A percentile compares a stretch with the other conserved stretches of the same genome.
phyloP scores from a whole-genome alignment of 495 filamentous ascomycete genomes.

The Xylaria nigripes region DNA sequence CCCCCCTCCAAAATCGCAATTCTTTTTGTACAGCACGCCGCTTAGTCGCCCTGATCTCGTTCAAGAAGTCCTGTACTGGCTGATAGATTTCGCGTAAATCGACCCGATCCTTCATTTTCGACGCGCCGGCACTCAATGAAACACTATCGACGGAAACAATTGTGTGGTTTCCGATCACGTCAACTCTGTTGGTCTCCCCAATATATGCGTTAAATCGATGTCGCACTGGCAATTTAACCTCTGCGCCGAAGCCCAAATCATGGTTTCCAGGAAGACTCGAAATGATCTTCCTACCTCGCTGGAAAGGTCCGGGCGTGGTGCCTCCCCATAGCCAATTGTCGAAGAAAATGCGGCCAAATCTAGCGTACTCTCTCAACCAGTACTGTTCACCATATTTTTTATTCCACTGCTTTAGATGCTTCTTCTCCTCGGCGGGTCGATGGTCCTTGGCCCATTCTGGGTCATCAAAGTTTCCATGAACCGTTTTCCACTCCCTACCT shows the following conservation, averaged over 20 bases:
- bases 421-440: constrained; percentile 40
- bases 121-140: constrained; percentile 64
- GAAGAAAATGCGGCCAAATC: constrained; percentile 74
- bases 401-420: constrained; percentile 57
- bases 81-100: constrained; percentile 56
- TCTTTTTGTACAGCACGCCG: constrained; percentile 48
- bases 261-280: constrained; percentile 89
- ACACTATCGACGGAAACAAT: constrained; percentile 87
- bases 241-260: constrained; percentile 86
- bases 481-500: constrained; percentile 86
- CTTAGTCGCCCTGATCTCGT: constrained; percentile 46
- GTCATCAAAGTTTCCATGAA: constrained; percentile 48
- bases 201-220: constrained; percentile 83
- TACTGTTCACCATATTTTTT: constrained; percentile 63
- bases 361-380: constrained; percentile 74
- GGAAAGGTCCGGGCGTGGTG: constrained; percentile 24
- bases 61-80: constrained; percentile 69
- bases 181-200: constrained; percentile 77
- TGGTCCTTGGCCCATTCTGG: constrained; percentile 44
- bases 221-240: constrained; percentile 69
- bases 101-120: constrained; percentile 34
- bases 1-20: constrained; percentile 42
- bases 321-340: constrained; percentile 48
- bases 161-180: constrained; percentile 89
- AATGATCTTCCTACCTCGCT: constrained; percentile 57